Base-by-base conservation (phyloP, 257 asterid species). In the Petunia axillaris region DNA sequence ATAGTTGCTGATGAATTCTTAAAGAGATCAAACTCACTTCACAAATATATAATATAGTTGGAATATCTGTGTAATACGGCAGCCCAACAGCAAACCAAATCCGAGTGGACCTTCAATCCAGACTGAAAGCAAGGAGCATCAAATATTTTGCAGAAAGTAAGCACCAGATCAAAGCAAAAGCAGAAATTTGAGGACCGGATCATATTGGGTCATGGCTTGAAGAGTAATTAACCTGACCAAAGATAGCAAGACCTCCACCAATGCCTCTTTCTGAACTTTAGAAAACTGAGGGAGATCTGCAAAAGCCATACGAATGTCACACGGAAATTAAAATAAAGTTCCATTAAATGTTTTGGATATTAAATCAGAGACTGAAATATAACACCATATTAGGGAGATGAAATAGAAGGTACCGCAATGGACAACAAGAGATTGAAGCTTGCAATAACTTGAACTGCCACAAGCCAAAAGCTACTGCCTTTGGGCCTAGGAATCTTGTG, bases 21-120 rank as follows among this genome's bases (percentile, higher is more conserved):
- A 81, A 53, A 84, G 66, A 81, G 75, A 63, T 79, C 52, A 63
- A 63, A 88, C 97, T 89, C 86, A 93, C 97, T 87, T 92, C 55
- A 92, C 95, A 85, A 93, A 93, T 81, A 93, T 84, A 90, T 87
- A 87, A 85, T 93, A 92, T 68, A 93, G 91, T 81, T 92, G 96
- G 83, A 86, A 93, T 46, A 90, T 94, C 84, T 93, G 98, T 36
- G 85, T 88, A 85, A 93, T 91, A 75, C 98, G 96, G 80, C 91
- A 86, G 85, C 96, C 84, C 93, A 93, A 84, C 87, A 93, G 91
- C 93, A 93, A 86, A 80, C 98, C 98, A 88, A 93, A 93, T 82
- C 98, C 98, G 58, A 92, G 87, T 46, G 97, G 93, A 85, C 97
- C 98, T 87, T 93, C 98, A 37, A 91, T 81, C 97, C 98, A 93